A percentile compares a stretch with the other conserved stretches of the same genome.
Evolutionary conservation across 768 basidiomycete species (phyloP).

Genomic region (Tubosaeta sp.): DNA sequence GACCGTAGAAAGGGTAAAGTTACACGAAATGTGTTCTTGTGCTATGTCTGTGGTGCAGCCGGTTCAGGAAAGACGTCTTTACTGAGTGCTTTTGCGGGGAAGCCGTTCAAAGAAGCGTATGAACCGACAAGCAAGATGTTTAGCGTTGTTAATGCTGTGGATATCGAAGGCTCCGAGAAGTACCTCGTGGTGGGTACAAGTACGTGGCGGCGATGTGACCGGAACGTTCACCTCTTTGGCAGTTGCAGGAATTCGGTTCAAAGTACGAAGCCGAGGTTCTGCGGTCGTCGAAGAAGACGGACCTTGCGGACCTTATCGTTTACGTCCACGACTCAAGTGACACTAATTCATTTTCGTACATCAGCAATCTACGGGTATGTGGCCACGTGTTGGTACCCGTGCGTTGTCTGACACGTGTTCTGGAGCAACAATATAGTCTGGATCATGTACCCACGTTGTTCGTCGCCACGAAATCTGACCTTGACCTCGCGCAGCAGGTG

Average conservation of each 20-base stretch:
- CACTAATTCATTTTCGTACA: slow-evolving; percentile 98
- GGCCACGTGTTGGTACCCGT: not conserved
- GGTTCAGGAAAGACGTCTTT: slow-evolving; percentile 94
- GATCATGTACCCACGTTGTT: slow-evolving; percentile 95
- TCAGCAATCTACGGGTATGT: slow-evolving; percentile 88
- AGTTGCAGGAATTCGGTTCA: slow-evolving; percentile 98
- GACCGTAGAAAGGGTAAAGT: slow-evolving; percentile 87
- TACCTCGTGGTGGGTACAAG: slow-evolving; percentile 80
- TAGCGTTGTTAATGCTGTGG: slow-evolving; percentile 92
- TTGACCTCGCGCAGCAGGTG: slow-evolving; percentile 94
- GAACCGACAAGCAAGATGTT: slow-evolving; percentile 88
- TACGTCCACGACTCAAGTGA: slow-evolving; percentile 98
- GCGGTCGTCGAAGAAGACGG: slow-evolving; percentile 85
- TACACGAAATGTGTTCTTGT: slow-evolving; percentile 86
- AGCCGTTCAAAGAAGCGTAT: slow-evolving; percentile 67
- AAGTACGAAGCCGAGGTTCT: slow-evolving; percentile 90
- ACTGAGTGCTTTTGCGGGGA: slow-evolving; percentile 79
- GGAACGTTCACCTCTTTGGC: not conserved
- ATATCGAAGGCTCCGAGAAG: slow-evolving; percentile 91
- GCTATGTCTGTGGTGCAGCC: slow-evolving; percentile 92
- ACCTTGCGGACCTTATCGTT: slow-evolving; percentile 89
- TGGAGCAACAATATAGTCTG: slow-evolving; percentile 92
- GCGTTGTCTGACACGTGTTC: slow-evolving; percentile 15
- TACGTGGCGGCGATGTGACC: slow-evolving; percentile 21
- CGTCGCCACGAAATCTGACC: slow-evolving; percentile 98